These are phyloP conservation scores for Speleostelium caveatum DNA, from an alignment of 78 protist species.

Conservation along the genomic window DNA sequence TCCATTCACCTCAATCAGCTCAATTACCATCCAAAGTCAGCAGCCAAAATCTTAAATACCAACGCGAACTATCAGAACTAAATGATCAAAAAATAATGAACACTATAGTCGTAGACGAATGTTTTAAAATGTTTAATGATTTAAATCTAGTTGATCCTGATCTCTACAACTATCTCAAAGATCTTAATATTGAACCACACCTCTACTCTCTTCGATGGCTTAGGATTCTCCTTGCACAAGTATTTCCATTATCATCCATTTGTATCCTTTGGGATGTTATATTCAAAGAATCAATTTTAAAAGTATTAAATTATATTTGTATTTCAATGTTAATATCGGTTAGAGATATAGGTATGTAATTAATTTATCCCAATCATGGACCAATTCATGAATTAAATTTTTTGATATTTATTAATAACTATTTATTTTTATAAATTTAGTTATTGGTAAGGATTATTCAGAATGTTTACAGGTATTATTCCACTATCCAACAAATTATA, in stretches of 20 bases:
- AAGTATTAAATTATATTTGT: conserved; percentile 67
- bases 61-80: conserved; percentile 20
- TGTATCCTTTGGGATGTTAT: conserved; percentile 86
- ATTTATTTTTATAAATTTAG: neutral
- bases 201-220: conserved; percentile 82
- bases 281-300: conserved; percentile 44
- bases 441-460: conserved; percentile 46
- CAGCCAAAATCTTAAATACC: neutral
- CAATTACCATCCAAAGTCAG: conserved; percentile 26
- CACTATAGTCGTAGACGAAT: conserved; percentile 39
- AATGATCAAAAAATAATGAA: conserved; percentile 15
- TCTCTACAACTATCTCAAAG: conserved; percentile 32
- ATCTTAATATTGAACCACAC: conserved; percentile 65
- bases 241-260: conserved; percentile 79
- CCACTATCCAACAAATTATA: conserved; percentile 38
- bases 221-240: conserved; percentile 85
- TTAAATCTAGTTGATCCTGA: conserved; percentile 39
- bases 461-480: conserved; percentile 63
- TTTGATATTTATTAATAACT: neutral
- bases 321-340: conserved; percentile 80
- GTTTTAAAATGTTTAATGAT: conserved; percentile 37
- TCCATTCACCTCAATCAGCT: conserved; percentile 53
- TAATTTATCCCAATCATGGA: neutral
- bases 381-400: neutral
- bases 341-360: conserved; percentile 1